Evolutionary conservation across 257 asterid species (phyloP).

Genomic region (Solanum virginianum): DNA sequence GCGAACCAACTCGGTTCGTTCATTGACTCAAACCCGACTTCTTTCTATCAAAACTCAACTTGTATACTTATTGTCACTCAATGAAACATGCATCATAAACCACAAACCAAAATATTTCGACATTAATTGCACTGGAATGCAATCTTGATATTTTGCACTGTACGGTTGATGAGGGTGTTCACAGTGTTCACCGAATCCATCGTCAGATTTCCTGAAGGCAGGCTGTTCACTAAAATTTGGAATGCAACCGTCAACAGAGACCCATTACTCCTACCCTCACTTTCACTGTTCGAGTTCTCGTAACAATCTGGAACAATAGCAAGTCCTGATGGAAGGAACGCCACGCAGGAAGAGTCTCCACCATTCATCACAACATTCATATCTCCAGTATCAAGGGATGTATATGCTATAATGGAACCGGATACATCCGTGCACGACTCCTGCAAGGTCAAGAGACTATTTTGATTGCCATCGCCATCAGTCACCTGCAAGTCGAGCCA

Average conservation of each 20-base stretch:
- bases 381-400: constrained; percentile 37
- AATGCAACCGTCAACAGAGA: constrained; percentile 61
- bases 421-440: constrained; percentile 44
- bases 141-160: constrained; percentile 39
- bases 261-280: constrained; percentile 18
- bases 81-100: not conserved
- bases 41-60: not conserved
- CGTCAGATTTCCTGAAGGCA: constrained; percentile 48
- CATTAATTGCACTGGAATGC: constrained; percentile 29
- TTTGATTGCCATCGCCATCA: constrained; percentile 12
- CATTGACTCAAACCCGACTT: constrained; percentile 52
- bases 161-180: constrained; percentile 47
- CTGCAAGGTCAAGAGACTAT: constrained; percentile 50
- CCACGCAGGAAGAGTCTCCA: constrained; percentile 49
- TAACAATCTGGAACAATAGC: constrained; percentile 50
- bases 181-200: constrained; percentile 55
- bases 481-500: constrained; percentile 27
- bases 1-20: constrained; percentile 52
- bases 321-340: constrained; percentile 70
- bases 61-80: not conserved
- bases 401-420: constrained; percentile 57
- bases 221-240: constrained; percentile 47
- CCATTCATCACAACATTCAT: constrained; percentile 51
- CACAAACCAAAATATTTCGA: not conserved
- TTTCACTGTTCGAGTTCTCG: constrained; percentile 3